Base-by-base conservation (phyloP, 305 asterid genomes). In the Plantago coronopus region DNA sequence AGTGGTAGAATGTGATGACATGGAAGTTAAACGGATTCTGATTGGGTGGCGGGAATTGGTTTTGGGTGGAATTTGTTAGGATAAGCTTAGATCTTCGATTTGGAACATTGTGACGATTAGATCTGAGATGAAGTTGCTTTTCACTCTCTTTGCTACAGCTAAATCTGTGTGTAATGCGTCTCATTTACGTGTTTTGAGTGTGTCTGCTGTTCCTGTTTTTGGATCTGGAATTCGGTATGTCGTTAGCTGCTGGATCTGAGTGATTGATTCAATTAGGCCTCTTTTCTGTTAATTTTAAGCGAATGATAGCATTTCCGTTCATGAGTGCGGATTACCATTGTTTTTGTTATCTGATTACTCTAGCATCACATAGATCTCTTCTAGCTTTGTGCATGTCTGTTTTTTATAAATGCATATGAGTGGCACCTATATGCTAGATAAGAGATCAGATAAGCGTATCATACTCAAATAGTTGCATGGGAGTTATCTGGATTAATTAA, bases 181-280 rank as follows among this genome's bases (percentile, higher is more conserved):
- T 42, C 57, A 16, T 53, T 54, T 48, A 50, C 48, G 51, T 64
- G 51, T 49, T 59, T 40, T 20, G 16, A 55, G 46, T 17, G 37
- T 58, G 54, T 57, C 21, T 31, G 9, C 40, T 43, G 44, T 60
- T 65, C 54, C 22, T 34, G 25, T 59, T 42, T 23, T 61, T 73
- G 59, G 69, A 73, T 73, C 72, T 69, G 71, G 62, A 55, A 37
- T 48, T 34, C 9, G 48, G 15, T 64, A n/a, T 8, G 20, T 12
- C 11, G 16, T 16, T 62, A n/a, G 65, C 43, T 59, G 61, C 16
- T 43, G 68, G 67, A 60, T 73, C 70, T 54, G 69, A 63, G 15
- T 47, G 47, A 14, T 59, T 59, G 43, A 61, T 45, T 46, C 7
- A 17, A 37, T 7, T 40, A 5, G 13, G 7, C 62, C 40, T 34